Conservation (phyloP, 1,284 basidiomycete species). For the Heterobasidion annosum region DNA sequence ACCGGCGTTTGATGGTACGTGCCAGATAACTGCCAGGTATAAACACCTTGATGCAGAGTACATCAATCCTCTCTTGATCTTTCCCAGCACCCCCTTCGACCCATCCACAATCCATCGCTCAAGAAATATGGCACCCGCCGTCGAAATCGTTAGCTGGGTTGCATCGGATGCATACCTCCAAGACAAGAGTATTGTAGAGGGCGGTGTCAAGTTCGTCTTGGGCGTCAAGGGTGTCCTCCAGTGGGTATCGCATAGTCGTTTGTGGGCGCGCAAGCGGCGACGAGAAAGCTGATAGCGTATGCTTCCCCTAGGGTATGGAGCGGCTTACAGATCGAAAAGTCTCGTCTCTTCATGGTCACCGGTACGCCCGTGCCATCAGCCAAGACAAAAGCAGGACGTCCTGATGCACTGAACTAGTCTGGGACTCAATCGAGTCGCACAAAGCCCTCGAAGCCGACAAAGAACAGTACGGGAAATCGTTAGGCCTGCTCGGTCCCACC, state of each 20-base stretch:
- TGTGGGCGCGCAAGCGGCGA: background rate
- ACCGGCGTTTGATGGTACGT: no score
- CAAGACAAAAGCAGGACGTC: background rate
- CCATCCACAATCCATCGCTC: no score
- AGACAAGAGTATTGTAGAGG: background rate
- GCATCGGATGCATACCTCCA: background rate
- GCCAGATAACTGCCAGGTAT: no score
- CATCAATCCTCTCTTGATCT: no score
- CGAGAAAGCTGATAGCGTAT: background rate
- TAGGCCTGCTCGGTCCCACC: background rate
- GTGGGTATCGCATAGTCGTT: background rate
- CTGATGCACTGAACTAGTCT: background rate
- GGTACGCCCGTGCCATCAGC: background rate
- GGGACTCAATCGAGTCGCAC: background rate
- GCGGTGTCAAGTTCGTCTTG: background rate
- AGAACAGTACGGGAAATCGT: background rate
- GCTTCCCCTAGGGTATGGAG: background rate
- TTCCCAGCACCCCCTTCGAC: no score
- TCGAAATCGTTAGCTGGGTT: background rate
- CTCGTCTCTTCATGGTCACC: background rate
- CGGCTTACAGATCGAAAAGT: slow-evolving; percentile 1
- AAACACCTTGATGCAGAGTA: no score
- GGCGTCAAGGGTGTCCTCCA: background rate
- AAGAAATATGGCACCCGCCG: background rate
- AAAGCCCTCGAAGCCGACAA: background rate